These are phyloP conservation scores for Solanum clarkiae DNA, from an alignment of 257 asterid species.

Conservation along the genomic window DNA sequence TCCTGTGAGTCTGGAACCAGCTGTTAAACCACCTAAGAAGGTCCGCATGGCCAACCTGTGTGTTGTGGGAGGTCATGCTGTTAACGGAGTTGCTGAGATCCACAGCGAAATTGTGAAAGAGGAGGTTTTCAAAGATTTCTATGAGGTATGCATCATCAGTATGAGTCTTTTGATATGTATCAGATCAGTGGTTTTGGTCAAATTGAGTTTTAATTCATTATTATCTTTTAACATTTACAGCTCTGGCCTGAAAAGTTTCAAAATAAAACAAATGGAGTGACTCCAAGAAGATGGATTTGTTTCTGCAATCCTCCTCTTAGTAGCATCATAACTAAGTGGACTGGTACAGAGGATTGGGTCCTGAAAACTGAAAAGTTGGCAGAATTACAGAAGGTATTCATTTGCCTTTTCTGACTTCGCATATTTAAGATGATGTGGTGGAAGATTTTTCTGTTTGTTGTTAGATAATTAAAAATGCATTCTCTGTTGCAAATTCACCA, in stretches of 20 bases:
- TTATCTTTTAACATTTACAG: conserved; percentile 19
- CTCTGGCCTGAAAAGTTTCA: conserved; percentile 81
- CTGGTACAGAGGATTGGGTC: conserved; percentile 65
- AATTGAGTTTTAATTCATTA: not conserved
- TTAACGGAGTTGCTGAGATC: conserved; percentile 83
- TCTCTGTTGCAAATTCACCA: not conserved
- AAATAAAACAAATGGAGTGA: conserved; percentile 84
- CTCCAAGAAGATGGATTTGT: conserved; percentile 80
- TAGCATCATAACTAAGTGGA: conserved; percentile 62
- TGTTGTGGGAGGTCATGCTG: conserved; percentile 84
- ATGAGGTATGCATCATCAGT: conserved; percentile 33
- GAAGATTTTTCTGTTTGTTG: not conserved
- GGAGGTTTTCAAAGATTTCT: conserved; percentile 71
- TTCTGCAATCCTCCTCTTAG: conserved; percentile 76
- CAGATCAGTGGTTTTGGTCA: not conserved
- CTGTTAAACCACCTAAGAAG: conserved; percentile 42
- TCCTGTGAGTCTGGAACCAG: conserved; percentile 16
- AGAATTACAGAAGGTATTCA: conserved; percentile 55
- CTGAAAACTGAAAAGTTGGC: conserved; percentile 55
- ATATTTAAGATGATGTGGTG: not conserved
- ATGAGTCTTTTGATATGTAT: not conserved
- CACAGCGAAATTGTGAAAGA: conserved; percentile 76
- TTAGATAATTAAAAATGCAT: not conserved
- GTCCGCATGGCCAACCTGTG: conserved; percentile 85
- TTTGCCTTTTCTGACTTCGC: not conserved